phyloP scores from a whole-genome alignment of 371 early-diverging fungal species.

The Smittium mucronatum region DNA sequence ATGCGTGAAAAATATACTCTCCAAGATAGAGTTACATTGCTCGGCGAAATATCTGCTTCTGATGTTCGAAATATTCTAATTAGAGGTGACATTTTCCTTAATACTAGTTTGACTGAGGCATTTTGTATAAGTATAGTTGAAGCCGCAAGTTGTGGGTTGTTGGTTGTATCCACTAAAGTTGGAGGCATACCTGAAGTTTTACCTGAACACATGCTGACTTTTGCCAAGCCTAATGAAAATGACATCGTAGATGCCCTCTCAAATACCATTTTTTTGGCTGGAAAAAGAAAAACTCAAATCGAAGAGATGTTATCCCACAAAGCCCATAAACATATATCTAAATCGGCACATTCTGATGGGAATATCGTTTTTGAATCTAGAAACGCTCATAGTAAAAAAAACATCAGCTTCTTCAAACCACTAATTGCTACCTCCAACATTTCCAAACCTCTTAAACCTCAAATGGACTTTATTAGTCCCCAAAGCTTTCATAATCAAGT shows the following conservation, averaged over 20 bases:
- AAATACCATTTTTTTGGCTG: slow-evolving; percentile 58
- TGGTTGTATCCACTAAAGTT: slow-evolving; percentile 96
- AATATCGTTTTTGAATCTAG: not conserved
- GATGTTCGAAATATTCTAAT: slow-evolving; percentile 80
- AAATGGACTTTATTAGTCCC: slow-evolving; percentile 40
- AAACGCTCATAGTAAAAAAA: not conserved
- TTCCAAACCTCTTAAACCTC: not conserved
- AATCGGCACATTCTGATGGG: not conserved
- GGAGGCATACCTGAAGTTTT: slow-evolving; percentile 98
- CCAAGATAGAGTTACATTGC: slow-evolving; percentile 83
- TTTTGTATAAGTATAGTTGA: slow-evolving; percentile 99
- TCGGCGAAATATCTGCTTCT: slow-evolving; percentile 80
- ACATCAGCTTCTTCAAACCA: not conserved
- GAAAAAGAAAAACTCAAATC: slow-evolving; percentile 32
- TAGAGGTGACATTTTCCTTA: slow-evolving; percentile 95
- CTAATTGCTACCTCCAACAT: not conserved
- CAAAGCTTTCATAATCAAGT: slow-evolving; percentile 65
- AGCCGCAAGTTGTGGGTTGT: slow-evolving; percentile 91
- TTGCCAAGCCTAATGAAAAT: slow-evolving; percentile 83
- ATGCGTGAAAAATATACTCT: slow-evolving; percentile 89
- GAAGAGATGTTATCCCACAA: not conserved
- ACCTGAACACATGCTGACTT: slow-evolving; percentile 88
- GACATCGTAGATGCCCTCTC: slow-evolving; percentile 61
- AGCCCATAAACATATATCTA: not conserved
- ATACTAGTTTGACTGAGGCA: slow-evolving; percentile 97